Base-by-base conservation (phyloP, 2,329 filamentous ascomycete species). In the Neocatenulostroma microsporum region DNA sequence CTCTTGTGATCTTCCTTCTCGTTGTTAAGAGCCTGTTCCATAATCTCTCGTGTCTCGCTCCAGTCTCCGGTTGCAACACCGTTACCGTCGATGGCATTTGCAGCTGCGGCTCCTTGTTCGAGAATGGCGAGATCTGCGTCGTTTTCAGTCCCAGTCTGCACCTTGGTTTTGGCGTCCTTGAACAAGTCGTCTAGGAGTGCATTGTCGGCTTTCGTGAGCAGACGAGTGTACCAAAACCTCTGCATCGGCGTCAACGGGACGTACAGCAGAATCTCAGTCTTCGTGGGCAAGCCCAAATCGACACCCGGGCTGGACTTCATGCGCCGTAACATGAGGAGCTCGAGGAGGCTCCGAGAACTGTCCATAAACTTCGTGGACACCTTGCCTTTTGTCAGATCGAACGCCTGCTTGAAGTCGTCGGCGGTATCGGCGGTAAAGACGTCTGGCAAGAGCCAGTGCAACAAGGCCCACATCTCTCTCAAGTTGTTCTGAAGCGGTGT, bases 401-500 rank as follows among this genome's bases (percentile, higher is more conserved):
- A 79, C 0, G 74, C 73, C 9, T 69, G 62, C 28, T 67, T 67
- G 53, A 78, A 79, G 0, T 67, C 54, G 2, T 64, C 56, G 8
- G 61, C 60, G 0, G 73, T 76, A 21, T 69, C 68, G 1, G 60
- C 52, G 0, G 61, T 61, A 49, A 78, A 78, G 1, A 78, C 65
- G n/a, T 76, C 69, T 0, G 73, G 73, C 27, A 72, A 73, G 0
- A 78, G 60, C 70, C 71, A 78, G 33, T 73, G 68, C 0, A 77
- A 56, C 1, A 78, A 54, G 0, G 71, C 67, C 74, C 74, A 78
- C 41, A 76, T 60, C 48, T 78, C 74, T 2, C 60, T 56, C 0
- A 78, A 55, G 36, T 78, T 72, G 41, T 78, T 78, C 41, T 78
- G 74, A 0, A 78, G 58, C 0, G 74, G 74, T 0, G 74, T 78